Base-by-base conservation (phyloP, 1,284 basidiomycete genomes). In the Heterobasidion annosum region DNA sequence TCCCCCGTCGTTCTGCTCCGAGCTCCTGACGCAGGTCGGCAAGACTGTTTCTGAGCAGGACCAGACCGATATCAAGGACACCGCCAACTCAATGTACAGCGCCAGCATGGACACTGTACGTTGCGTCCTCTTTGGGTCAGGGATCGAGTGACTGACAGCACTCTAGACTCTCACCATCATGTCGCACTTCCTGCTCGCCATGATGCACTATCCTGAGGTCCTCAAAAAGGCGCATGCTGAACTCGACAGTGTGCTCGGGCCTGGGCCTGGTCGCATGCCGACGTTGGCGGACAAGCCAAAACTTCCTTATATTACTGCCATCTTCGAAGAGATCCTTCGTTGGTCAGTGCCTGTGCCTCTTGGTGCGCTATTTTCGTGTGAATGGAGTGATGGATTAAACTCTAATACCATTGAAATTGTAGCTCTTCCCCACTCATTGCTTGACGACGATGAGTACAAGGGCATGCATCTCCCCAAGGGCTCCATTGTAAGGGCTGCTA, bases 121-220 rank as follows among this genome's bases (percentile, higher is more conserved):
- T 33, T 40, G 4, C 4, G 25, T 5, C 25, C 3, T 25, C 25
- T 25, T 25, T 2, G 25, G 25, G 25, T 25, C 25, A 5, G 25
- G 25, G 5, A 25, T 25, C 4, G 3, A 25, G 25, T 40, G n/a
- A 40, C n/a, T 40, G 37, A 40, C 37, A 25, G 25, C 18, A 10
- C 45, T 5, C 3, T 32, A 47, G 79, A 80, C 72, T 1, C 66
- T 78, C 32, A 73, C 80, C 0, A 61, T 69, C 8, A 63, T 83
- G 45, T 68, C 69, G 8, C 76, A 80, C 54, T 82, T 85, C 61
- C 64, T 85, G n/a, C 70, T 85, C 52, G 78, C 78, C 3, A 80
- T 86, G 76, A 69, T 81, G 45, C 65, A 68, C 7, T 63, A 81
- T 58, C 82, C 83, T 0, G 71, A 72, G 3, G 72, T 70, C 1